Evolutionary conservation across 2,329 filamentous ascomycete genomes (phyloP).

Genomic region (Lachnellula subtilissima): DNA sequence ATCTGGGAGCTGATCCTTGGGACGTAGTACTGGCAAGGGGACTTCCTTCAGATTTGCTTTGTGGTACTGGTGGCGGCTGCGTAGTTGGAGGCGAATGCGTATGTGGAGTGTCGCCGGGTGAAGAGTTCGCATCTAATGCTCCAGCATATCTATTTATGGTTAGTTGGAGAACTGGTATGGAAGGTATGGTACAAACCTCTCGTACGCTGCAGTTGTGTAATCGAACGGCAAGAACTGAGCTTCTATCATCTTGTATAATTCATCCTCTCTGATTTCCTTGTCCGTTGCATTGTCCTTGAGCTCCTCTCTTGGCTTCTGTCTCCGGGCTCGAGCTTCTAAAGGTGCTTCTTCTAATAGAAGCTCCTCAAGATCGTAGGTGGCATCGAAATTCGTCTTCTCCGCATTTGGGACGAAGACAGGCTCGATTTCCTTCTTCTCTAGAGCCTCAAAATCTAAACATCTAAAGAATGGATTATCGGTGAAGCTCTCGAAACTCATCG

Average conservation of each 20-base stretch:
- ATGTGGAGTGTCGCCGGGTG: constrained; percentile 10
- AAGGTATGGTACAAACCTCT: constrained; percentile 50
- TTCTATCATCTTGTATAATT: constrained; percentile 91
- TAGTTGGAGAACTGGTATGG: constrained; percentile 3
- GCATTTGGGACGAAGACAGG: constrained; percentile 90
- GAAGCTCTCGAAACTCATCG: constrained; percentile 76
- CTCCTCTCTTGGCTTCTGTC: constrained; percentile 88
- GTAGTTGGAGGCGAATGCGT: background rate
- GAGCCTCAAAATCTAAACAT: constrained; percentile 72
- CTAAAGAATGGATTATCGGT: constrained; percentile 86
- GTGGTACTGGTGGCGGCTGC: background rate
- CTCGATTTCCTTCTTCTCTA: constrained; percentile 83
- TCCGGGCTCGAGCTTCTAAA: constrained; percentile 82
- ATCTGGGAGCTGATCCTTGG: constrained; percentile 9
- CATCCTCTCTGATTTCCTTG: constrained; percentile 90
- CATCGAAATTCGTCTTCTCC: constrained; percentile 98
- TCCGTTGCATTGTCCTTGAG: constrained; percentile 92
- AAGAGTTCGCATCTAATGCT: constrained; percentile 27
- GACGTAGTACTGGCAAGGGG: background rate
- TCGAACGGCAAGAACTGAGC: constrained; percentile 92
- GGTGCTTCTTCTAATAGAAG: constrained; percentile 90
- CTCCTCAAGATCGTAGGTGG: constrained; percentile 95
- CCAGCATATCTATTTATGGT: constrained; percentile 30
- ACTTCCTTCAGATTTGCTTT: background rate
- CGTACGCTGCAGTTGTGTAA: constrained; percentile 79